Base-by-base conservation (phyloP, 495 filamentous ascomycete genomes). In the Penicillium manginii region DNA sequence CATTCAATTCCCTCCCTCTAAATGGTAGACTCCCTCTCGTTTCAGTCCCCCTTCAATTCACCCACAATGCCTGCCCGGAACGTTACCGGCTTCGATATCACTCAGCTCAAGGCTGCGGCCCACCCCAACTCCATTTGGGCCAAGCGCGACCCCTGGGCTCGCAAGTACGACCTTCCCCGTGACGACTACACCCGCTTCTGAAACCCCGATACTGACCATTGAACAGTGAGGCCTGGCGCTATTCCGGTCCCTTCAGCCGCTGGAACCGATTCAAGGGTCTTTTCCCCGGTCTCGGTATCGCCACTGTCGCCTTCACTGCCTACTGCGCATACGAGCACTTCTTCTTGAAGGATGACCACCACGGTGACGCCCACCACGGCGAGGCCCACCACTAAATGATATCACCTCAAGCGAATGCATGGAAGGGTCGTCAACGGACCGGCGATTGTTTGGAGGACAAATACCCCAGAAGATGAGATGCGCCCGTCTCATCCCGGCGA, bases 221-320 rank as follows among this genome's bases (percentile, higher is more conserved):
- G 50, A 45, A 21, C 72, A 98, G 94, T 60, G 94, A 98, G 76
- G 80, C 89, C 70, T 98, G 94, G 94, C 86, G 94, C 66, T 97
- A 96, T 79, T 86, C 85, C 48, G 96, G 93, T 62, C 88, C 86
- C 42, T 98, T 97, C 83, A 87, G 86, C 55, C 84, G 93, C 52
- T 89, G 76, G 73, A 93, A 96, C 78, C 90, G 94, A 21, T 96
- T 97, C 81, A 90, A 84, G 75, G 78, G 84, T 55, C 78, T 86
- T 54, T 89, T 98, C 75, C 94, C 94, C 29, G 94, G 94, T 49
- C 78, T 98, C 50, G 96, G 94, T 46, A 94, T 91, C 60, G 94
- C 92, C 5, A 88, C 87, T 9, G 93, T 93, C 46, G 92, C 92
- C 11, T 98, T 98, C 73, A 86, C 88, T 35, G 87, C 77, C 49